phyloP scores from a whole-genome alignment of 345 rosid species.

The Anastatica hierochuntica region DNA sequence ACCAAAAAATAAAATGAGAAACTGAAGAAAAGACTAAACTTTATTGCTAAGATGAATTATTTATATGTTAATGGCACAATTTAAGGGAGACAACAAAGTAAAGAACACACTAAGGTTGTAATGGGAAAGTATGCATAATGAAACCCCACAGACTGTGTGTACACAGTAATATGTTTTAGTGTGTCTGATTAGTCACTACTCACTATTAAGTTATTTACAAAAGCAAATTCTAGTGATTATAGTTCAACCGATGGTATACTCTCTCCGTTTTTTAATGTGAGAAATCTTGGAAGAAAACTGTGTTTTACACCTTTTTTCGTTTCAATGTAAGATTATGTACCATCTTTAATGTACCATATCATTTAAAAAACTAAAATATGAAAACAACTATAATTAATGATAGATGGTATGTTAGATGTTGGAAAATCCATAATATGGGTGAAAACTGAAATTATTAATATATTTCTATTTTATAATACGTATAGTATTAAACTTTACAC shows the following conservation, averaged over 20 bases:
- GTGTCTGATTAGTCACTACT: slow-evolving; percentile 3
- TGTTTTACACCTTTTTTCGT: too few relatives aligned
- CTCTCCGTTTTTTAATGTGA: background rate
- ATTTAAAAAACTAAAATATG: too few relatives aligned
- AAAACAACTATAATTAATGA: too few relatives aligned
- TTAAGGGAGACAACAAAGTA: slow-evolving; percentile 19
- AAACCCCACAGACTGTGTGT: slow-evolving; percentile 8
- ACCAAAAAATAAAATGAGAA: background rate
- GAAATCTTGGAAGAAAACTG: too few relatives aligned
- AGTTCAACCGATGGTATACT: background rate
- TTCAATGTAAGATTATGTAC: too few relatives aligned
- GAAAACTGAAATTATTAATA: too few relatives aligned
- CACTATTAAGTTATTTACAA: background rate
- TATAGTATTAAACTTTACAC: too few relatives aligned
- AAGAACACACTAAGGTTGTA: slow-evolving; percentile 21
- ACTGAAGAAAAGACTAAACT: slow-evolving; percentile 5
- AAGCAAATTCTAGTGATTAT: background rate
- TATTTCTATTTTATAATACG: too few relatives aligned
- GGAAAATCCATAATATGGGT: too few relatives aligned
- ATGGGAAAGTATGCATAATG: slow-evolving; percentile 9
- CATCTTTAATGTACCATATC: too few relatives aligned
- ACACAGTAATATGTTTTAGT: background rate
- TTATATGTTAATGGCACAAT: slow-evolving; percentile 16
- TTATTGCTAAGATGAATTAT: slow-evolving; percentile 11
- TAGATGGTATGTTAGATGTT: too few relatives aligned